Conservation (phyloP, 768 basidiomycete species). For the Omphalotus guepiniiformis region DNA sequence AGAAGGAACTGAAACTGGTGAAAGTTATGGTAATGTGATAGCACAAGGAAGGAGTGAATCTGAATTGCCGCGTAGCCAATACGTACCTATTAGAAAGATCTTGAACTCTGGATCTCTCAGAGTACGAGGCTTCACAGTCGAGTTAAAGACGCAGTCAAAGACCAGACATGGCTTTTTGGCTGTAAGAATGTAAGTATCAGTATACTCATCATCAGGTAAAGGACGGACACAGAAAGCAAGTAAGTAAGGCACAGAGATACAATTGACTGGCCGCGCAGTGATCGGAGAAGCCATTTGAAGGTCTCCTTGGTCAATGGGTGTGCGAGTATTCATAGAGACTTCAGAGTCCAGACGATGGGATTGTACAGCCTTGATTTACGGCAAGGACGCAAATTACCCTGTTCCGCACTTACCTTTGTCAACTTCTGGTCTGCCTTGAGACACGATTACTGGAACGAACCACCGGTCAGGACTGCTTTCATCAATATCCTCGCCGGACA, state of each 20-base stretch:
- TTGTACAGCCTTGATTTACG: background rate
- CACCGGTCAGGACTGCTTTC: constrained; percentile 38
- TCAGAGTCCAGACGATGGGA: background rate
- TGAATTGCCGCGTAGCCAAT: too few species aligned
- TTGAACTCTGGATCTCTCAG: constrained; percentile 64
- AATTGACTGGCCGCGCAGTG: background rate
- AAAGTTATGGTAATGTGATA: too few species aligned
- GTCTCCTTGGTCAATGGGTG: background rate
- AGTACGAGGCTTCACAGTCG: constrained; percentile 52
- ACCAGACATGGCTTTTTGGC: constrained; percentile 68
- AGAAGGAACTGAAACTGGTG: background rate
- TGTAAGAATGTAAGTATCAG: constrained; percentile 27
- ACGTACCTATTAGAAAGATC: constrained; percentile 62
- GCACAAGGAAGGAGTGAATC: too few species aligned
- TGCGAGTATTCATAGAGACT: background rate
- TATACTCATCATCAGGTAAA: too few species aligned
- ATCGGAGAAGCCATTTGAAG: background rate
- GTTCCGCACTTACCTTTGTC: constrained; percentile 62
- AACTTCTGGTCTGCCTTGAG: constrained; percentile 52
- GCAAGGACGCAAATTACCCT: background rate
- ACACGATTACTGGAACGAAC: constrained; percentile 71
- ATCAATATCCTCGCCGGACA: constrained; percentile 45
- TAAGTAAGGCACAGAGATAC: background rate
- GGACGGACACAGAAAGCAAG: too few species aligned
- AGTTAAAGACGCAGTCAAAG: constrained; percentile 69